Evolutionary conservation across 2,329 filamentous ascomycete genomes (phyloP), one percentile per base, ranked within the genome.

Genomic region (Aureobasidium zeae): DNA sequence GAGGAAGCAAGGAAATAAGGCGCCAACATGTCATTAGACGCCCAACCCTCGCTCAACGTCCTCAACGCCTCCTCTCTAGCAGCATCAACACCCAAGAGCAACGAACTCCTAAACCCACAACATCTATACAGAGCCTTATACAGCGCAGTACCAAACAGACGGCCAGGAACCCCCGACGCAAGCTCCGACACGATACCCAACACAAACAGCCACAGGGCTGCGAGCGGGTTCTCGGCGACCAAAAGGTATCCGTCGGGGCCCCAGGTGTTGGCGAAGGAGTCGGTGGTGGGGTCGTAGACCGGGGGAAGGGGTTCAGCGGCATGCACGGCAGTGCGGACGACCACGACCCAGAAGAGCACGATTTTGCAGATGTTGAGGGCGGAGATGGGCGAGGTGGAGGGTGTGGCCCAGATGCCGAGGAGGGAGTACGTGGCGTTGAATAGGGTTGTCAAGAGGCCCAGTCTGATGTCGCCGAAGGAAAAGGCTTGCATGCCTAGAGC

Each of bases 161-260:
- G 34, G 21, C 44, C 44, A 22, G 44, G 44, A 13, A 46, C 33
- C 10, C 44, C 44, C 28, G 44, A 46, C 7, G 44, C 44, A 9
- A 46, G 44, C 22, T 46, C 44, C 2, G 44, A 46, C 3, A 46
- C 44, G 19, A 46, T 46, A 12, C 44, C 44, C 8, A 46, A 22
- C n/a, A 46, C 26, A 21, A 46, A 46, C 16, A 46, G 17, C 44
- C 44, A 46, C 4, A 39, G 28, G 13, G 44, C 44, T 13, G 26
- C 13, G 7, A 46, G 21, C 17, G 44, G 44, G 17, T 46, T 33
- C 24, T 35, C 33, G 22, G 35, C 29, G 28, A 46, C 41, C 16
- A 46, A 12, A 10, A 26, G 13, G 12, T 46, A 46, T 15, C 44
- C 44, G 12, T 35, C 35, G 7, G 32, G 35, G 7, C 44, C 44